Conservation (phyloP, 345 rosid species). For the Brassica nigra region DNA sequence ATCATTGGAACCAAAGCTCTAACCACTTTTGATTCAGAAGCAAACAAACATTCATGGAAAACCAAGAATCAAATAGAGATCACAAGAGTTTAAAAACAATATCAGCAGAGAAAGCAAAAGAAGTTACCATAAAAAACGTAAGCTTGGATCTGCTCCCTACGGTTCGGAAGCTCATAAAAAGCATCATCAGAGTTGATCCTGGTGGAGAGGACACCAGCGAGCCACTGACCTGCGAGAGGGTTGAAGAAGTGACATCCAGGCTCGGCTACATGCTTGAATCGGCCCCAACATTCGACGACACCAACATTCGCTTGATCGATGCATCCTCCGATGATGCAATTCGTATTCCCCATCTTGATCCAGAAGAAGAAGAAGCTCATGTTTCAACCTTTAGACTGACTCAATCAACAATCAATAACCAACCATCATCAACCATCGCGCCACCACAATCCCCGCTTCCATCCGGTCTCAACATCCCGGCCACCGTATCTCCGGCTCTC, state of each 20-base stretch:
- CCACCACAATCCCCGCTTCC: too few relatives aligned
- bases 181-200: conserved; percentile 94
- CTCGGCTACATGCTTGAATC: conserved; percentile 78
- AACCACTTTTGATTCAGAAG: conserved; percentile 55
- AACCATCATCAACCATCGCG: too few relatives aligned
- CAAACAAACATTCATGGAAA: not conserved
- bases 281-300: conserved; percentile 85
- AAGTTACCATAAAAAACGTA: conserved; percentile 87
- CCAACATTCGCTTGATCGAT: conserved; percentile 86
- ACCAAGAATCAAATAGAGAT: not conserved
- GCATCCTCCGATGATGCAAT: conserved; percentile 58
- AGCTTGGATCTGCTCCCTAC: conserved; percentile 90
- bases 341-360: conserved; percentile 62
- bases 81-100: too few relatives aligned
- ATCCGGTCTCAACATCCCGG: too few relatives aligned
- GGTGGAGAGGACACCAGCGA: conserved; percentile 90
- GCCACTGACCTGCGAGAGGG: conserved; percentile 68
- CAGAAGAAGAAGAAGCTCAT: not conserved
- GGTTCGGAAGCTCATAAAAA: conserved; percentile 90
- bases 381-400: not conserved
- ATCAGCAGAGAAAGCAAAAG: not conserved
- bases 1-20: conserved; percentile 94
- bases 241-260: conserved; percentile 84
- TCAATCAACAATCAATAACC: not conserved
- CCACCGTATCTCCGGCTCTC: too few relatives aligned